These are phyloP conservation scores for Nakazawaea molendinolei DNA, from an alignment of 805 yeast genomes.

Conservation along the genomic window DNA sequence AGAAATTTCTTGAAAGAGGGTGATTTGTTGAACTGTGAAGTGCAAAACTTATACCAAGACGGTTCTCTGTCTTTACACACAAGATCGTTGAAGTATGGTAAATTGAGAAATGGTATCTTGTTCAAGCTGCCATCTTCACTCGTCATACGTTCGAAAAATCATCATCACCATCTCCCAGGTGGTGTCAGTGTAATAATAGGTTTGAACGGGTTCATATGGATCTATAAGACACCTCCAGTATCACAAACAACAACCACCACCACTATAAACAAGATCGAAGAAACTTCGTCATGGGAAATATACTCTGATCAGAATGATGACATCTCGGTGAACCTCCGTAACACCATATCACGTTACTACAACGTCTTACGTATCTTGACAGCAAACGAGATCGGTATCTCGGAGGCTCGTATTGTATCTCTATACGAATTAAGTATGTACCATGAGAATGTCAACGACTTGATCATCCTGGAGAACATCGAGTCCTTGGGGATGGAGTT, in stretches of 20 bases:
- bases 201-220: slow-evolving; percentile 92
- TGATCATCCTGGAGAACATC: slow-evolving; percentile 70
- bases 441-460: slow-evolving; percentile 59
- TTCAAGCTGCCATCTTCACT: slow-evolving; percentile 76
- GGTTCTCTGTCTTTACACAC: slow-evolving; percentile 95
- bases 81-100: slow-evolving; percentile 91
- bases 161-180: slow-evolving; percentile 88
- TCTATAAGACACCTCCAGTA: slow-evolving; percentile 53
- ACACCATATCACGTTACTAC: slow-evolving; percentile 76
- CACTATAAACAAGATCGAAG: slow-evolving; percentile 81
- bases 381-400: slow-evolving; percentile 80
- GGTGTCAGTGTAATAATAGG: slow-evolving; percentile 86
- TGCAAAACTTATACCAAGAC: slow-evolving; percentile 80
- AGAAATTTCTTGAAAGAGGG: slow-evolving; percentile 91
- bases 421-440: slow-evolving; percentile 90
- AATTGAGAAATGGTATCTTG: slow-evolving; percentile 85
- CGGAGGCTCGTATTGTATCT: slow-evolving; percentile 67
- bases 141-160: slow-evolving; percentile 79
- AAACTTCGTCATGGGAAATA: slow-evolving; percentile 85
- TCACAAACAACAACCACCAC: slow-evolving; percentile 19
- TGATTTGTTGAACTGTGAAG: slow-evolving; percentile 91
- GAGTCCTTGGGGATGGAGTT: slow-evolving; percentile 68
- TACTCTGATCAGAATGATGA: slow-evolving; percentile 83
- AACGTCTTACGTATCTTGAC: slow-evolving; percentile 80
- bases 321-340: slow-evolving; percentile 56